A percentile compares a stretch with the other conserved stretches of the same genome.
Conservation (phyloP, 2,329 filamentous ascomycete genomes). For the Dendrostoma leiphaemia region DNA sequence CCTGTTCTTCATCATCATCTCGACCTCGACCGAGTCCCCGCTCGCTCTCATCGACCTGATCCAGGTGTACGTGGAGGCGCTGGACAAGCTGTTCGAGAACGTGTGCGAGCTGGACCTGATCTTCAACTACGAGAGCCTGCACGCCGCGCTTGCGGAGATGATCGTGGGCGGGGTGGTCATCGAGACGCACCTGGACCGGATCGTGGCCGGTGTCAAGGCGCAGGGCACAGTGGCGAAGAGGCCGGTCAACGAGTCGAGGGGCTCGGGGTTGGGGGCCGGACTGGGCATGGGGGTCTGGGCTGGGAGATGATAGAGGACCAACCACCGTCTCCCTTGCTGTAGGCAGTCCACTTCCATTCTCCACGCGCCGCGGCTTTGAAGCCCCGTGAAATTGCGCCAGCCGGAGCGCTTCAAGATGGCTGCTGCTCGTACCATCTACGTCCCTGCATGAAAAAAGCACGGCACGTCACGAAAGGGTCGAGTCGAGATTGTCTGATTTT, state of each 20-base stretch:
- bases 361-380: too few species aligned
- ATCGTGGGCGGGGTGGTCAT: slow-evolving; percentile 93
- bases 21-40: slow-evolving; percentile 91
- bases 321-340: too few species aligned
- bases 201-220: slow-evolving; percentile 78
- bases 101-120: slow-evolving; percentile 98
- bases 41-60: slow-evolving; percentile 95
- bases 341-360: too few species aligned
- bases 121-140: slow-evolving; percentile 97
- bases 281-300: slow-evolving; percentile 59
- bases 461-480: too few species aligned
- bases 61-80: slow-evolving; percentile 94
- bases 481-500: slow-evolving; percentile 9
- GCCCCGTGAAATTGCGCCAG: too few species aligned
- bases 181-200: slow-evolving; percentile 85
- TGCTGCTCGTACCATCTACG: too few species aligned
- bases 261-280: slow-evolving; percentile 44
- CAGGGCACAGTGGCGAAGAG: slow-evolving; percentile 77
- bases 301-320: slow-evolving; percentile 21
- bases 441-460: too few species aligned
- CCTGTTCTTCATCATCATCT: slow-evolving; percentile 97
- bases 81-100: slow-evolving; percentile 95
- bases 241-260: slow-evolving; percentile 68
- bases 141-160: slow-evolving; percentile 90
- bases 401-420: too few species aligned